A percentile compares a stretch with the other conserved stretches of the same genome.
These are phyloP conservation scores for Artemisia argyi DNA, from an alignment of 129 eudicot species.

Conservation along the genomic window DNA sequence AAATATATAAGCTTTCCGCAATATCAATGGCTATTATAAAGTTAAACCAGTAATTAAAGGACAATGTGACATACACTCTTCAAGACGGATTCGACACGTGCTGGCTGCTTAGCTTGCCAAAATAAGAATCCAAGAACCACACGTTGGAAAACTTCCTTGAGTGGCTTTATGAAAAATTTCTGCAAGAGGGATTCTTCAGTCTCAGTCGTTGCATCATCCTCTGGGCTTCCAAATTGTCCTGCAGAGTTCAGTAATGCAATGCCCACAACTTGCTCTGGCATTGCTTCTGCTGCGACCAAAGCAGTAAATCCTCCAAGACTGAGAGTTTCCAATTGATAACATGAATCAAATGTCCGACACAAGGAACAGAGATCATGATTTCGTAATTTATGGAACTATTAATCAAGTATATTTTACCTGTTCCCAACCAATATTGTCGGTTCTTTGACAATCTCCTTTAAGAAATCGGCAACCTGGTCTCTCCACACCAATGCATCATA, in stretches of 20 bases:
- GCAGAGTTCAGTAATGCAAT: conserved; percentile 85
- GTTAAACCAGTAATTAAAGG: not conserved
- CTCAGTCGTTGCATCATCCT: conserved; percentile 24
- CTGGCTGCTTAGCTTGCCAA: conserved; percentile 97
- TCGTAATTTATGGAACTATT: conserved; percentile 9
- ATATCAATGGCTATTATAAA: not conserved
- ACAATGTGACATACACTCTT: conserved; percentile 68
- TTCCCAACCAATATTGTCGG: conserved; percentile 94
- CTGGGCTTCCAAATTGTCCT: conserved; percentile 87
- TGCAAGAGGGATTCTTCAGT: conserved; percentile 55
- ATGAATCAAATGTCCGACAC: not conserved
- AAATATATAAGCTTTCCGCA: conserved; percentile 6
- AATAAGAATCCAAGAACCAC: conserved; percentile 79
- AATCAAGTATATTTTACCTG: conserved; percentile 44
- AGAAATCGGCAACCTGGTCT: conserved; percentile 91
- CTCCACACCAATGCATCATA: conserved; percentile 97
- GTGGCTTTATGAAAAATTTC: conserved; percentile 64
- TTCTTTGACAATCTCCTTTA: conserved; percentile 86
- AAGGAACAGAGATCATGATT: conserved; percentile 6
- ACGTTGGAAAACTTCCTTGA: conserved; percentile 81
- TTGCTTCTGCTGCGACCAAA: conserved; percentile 82
- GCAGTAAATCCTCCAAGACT: conserved; percentile 99
- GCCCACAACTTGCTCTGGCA: conserved; percentile 77
- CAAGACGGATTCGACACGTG: conserved; percentile 82
- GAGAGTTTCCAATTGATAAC: conserved; percentile 23